phyloP scores from a whole-genome alignment of 2,329 filamentous ascomycete species.

The Orbilia javanica region DNA sequence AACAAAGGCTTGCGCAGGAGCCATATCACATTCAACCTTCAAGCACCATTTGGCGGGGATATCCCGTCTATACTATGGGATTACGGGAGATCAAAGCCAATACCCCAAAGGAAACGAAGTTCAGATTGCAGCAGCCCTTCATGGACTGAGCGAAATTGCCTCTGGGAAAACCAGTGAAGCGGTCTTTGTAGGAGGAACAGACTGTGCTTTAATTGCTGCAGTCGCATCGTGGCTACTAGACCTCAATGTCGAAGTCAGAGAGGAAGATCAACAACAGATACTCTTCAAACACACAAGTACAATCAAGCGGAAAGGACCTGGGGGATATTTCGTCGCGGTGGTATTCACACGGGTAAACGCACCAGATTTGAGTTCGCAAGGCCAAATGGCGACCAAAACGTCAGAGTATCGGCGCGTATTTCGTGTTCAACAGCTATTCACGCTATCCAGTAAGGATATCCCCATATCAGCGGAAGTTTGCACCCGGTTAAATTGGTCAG shows the following conservation, averaged over 20 bases:
- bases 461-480: neutral
- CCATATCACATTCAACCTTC: constrained; percentile 22
- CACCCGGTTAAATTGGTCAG: neutral
- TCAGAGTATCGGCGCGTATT: neutral
- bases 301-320: neutral
- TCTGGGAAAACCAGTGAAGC: neutral
- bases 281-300: constrained; percentile 2
- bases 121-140: constrained; percentile 14
- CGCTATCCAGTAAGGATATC: neutral
- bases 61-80: neutral
- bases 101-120: neutral
- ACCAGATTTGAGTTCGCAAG: too few relatives aligned
- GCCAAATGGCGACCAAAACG: neutral
- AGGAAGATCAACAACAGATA: neutral
- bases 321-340: neutral
- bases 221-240: constrained; percentile 18
- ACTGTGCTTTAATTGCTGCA: constrained; percentile 11
- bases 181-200: constrained; percentile 2
- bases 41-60: constrained; percentile 8
- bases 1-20: constrained; percentile 7
- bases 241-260: constrained; percentile 11
- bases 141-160: neutral
- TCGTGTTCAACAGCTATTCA: neutral
- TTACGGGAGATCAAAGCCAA: neutral
- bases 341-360: neutral